Conservation (phyloP, 208 protist genomes). For the Angomonas deanei region DNA sequence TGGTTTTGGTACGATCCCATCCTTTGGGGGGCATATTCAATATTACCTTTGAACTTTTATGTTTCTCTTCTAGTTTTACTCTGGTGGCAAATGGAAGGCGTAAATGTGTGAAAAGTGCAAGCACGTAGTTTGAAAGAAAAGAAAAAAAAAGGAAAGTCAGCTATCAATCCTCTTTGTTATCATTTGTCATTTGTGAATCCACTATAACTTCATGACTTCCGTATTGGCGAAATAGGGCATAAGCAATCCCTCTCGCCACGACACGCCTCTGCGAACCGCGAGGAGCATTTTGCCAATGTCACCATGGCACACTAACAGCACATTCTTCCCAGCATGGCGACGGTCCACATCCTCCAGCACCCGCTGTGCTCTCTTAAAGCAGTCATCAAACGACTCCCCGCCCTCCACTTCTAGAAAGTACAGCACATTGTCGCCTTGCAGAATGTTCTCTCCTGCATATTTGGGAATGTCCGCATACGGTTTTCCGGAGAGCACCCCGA, state of each 20-base stretch:
- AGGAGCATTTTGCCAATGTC: constrained; percentile 91
- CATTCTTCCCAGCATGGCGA: constrained; percentile 47
- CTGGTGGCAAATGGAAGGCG: not conserved
- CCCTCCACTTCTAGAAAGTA: constrained; percentile 79
- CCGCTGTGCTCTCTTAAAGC: constrained; percentile 50
- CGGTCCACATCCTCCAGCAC: constrained; percentile 58
- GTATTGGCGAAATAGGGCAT: constrained; percentile 84
- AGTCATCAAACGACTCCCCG: constrained; percentile 72
- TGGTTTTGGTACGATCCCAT: constrained; percentile 1
- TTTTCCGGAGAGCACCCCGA: constrained; percentile 77
- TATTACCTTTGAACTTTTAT: not conserved
- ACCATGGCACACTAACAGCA: constrained; percentile 85
- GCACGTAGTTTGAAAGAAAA: constrained; percentile 4
- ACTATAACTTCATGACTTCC: constrained; percentile 41
- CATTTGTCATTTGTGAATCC: not conserved
- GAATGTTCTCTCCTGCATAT: constrained; percentile 58
- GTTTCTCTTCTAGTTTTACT: not conserved
- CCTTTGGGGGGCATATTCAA: constrained; percentile 2
- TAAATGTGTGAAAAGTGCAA: not conserved
- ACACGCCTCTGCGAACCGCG: constrained; percentile 45
- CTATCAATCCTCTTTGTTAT: not conserved
- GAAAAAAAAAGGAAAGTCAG: constrained; percentile 8
- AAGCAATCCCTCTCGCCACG: constrained; percentile 64
- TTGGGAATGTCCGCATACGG: constrained; percentile 61
- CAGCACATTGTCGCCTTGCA: constrained; percentile 75